Evolutionary conservation across 345 rosid genomes (phyloP), one percentile per base, ranked within the genome.

Genomic region (Murraya paniculata): DNA sequence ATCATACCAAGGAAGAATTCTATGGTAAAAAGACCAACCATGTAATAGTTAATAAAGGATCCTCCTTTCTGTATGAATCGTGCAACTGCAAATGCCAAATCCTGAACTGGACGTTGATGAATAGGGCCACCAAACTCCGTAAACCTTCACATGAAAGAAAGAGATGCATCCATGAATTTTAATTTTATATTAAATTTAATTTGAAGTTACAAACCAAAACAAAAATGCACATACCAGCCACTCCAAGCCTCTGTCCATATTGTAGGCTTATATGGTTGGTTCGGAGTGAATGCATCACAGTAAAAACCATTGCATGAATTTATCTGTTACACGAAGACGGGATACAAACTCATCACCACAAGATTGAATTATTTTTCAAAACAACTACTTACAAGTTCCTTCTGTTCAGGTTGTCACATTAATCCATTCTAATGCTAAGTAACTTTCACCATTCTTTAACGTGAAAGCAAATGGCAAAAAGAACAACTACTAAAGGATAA

Each of bases 191-290:
- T 36, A 69, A 71, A 74, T 56, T 65, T 25, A 73, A 79, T 36
- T n/a, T 41, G 68, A 65, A 33, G 14, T 22, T 36, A 58, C 64
- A 78, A 80, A 35, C 76, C 38, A 25, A 19, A 78, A 62, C 64
- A 61, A 33, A 59, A 25, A 53, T 56, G 67, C 48, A 36, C 85
- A 64, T 88, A 94, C 99, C 99, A 97, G 84, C 99, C 99, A 78
- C 94, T 97, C 99, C 99, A 97, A 77, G 98, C 97, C 83, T 97
- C 99, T 30, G 99, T 97, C 99, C 99, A 97, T 28, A 97, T 87
- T 24, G 90, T 85, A 55, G 99, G 99, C 84, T 97, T 97, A 86
- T 94, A 94, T 53, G 97, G 97, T 78, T 91, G 92, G 86, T 97
- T 97, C 4, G 99, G 98, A 61, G 92, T n/a, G 84, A 97, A 97